Evolutionary conservation across 495 filamentous ascomycete genomes (phyloP), one percentile per base, ranked within the genome.

Genomic region (Recurvomyces mirabilis): DNA sequence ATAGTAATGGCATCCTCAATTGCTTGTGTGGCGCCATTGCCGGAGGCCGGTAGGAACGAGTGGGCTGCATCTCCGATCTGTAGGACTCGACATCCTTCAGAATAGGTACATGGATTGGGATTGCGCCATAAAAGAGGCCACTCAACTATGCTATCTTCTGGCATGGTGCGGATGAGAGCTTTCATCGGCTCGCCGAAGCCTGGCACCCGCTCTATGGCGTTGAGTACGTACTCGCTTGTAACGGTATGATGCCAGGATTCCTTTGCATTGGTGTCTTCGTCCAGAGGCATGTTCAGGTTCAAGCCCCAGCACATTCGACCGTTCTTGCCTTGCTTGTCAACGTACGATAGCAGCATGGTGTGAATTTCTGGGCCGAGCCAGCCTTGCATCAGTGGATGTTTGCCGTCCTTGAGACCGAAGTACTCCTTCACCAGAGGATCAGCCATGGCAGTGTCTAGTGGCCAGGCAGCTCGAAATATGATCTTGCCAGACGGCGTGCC

Each of bases 231-330:
- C 13, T 68, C 64, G 12, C 53, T 46, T 12, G 67, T 65, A 46
- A 76, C 68, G 15, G 68, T 72, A 46, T 72, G 60, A 39, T 62
- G 66, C 68, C 74, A 77, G 43, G 60, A 67, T 44, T 73, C 67
- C 42, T 64, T 45, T 21, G 34, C 25, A 5, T 7, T 7, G 4
- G 2, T 11, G 15, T 38, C 33, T 14, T 70, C 68, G 14, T 59
- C 65, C 2, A 53, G 44, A 21, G 58, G 57, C 12, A 50, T 38
- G n/a, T n/a, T n/a, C 53, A 71, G 68, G 54, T 70, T 74, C 56
- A 74, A 67, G 40, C 72, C 61, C 70, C 70, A 74, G 21, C 71
- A 64, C 56, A 71, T 67, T 18, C 60, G 64, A 23, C 54, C 48
- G 47, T 52, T 30, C 33, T 54, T 11, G 41, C 55, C 14, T 28